Conservation (phyloP, 768 basidiomycete species). For the Leccinum incarnatum region DNA sequence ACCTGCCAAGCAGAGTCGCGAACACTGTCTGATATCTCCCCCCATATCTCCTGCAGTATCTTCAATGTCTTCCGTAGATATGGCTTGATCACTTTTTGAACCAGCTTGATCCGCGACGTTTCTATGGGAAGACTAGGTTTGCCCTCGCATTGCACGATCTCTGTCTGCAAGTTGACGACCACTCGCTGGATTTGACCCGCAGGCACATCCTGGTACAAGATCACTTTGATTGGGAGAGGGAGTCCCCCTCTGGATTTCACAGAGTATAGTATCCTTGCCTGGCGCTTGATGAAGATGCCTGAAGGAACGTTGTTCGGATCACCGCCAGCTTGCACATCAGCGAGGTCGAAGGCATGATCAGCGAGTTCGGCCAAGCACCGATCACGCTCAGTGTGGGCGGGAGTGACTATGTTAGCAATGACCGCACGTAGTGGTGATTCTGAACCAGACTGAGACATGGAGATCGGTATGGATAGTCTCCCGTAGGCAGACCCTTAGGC, state of each 20-base stretch:
- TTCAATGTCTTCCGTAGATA: no score
- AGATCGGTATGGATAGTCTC: no score
- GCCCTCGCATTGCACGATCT: no score
- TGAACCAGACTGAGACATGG: constrained; percentile 12
- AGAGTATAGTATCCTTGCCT: constrained; percentile 17
- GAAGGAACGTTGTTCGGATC: neutral
- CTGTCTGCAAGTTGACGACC: no score
- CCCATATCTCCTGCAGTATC: no score
- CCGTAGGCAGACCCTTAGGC: no score
- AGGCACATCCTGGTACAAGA: constrained; percentile 13
- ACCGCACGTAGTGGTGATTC: constrained; percentile 9
- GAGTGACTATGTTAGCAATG: constrained; percentile 13
- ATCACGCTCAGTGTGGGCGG: neutral
- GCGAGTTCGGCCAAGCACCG: constrained; percentile 20
- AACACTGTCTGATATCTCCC: no score
- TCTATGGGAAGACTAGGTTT: no score
- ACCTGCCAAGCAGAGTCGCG: no score
- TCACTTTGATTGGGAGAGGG: constrained; percentile 9
- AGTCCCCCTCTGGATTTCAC: constrained; percentile 2
- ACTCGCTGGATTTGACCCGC: constrained; percentile 10
- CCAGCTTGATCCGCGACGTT: no score
- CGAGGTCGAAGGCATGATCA: constrained; percentile 19
- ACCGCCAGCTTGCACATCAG: constrained; percentile 1
- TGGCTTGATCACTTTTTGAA: no score
- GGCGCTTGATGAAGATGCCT: constrained; percentile 7